Base-by-base conservation (phyloP, 2,329 filamentous ascomycete genomes). In the Berkeleyomyces basicola region DNA sequence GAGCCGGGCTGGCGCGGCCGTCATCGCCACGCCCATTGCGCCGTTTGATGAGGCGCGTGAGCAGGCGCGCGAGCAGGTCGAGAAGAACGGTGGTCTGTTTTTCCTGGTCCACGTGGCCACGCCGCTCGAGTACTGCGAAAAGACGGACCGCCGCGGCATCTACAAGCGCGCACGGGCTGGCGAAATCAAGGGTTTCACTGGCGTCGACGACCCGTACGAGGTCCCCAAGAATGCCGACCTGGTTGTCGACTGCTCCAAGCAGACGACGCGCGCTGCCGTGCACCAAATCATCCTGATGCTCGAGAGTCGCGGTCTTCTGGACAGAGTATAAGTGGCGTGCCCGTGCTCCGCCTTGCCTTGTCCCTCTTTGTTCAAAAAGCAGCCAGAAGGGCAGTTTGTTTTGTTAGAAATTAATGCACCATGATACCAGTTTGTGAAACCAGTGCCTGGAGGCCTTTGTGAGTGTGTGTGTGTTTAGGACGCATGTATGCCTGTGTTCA, bases 161-260 rank as follows among this genome's bases (percentile, higher is more conserved):
- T 99, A 97, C 76, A 81, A 81, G 67, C 82, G 83, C 72, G 93
- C 93, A 47, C 83, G 93, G 66, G 81, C 79, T 23, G 93, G 93
- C 64, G 88, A 96, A 78, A 95, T 99, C 76, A 93, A 91, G 83
- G 91, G 91, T 67, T 99, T 99, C 82, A 99, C 93, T 6, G 93
- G 93, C 70, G 90, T 99, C 63, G 92, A 97, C 72, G 92, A 97
- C 77, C 91, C 93, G 58, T 99, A 99, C 72, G 93, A 99, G 84
- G 72, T 75, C 31, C 93, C 93, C 7, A 70, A 76, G 68, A 90
- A 92, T 76, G 82, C 91, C 40, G 85, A 97, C 72, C 79, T 99
- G 67, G 83, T 84, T 4, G 92, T 97, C 46, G 87, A 97, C 74
- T 74, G 86, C 63, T 85, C 88, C 76, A 93, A 87, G 81, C 90